A percentile compares a stretch with the other conserved stretches of the same genome.
These are phyloP conservation scores for Abortiporus biennis DNA, from an alignment of 1,284 basidiomycete species.

Conservation along the genomic window DNA sequence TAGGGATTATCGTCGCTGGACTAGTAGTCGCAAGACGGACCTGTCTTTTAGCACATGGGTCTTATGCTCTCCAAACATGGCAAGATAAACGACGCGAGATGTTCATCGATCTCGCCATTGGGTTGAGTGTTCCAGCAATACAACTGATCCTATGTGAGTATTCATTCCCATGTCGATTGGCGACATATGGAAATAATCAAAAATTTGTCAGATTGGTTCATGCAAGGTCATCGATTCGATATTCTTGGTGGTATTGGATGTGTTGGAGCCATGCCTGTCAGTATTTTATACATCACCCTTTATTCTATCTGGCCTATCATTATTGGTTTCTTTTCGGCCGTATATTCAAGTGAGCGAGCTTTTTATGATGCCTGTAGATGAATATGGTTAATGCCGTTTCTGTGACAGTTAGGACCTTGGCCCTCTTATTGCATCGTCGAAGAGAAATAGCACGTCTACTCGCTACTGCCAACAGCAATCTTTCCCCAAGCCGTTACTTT, in stretches of 20 bases:
- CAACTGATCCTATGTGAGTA: slow-evolving; percentile 30
- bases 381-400: no score
- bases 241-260: slow-evolving; percentile 58
- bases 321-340: slow-evolving; percentile 33
- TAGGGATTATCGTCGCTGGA: slow-evolving; percentile 36
- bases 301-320: slow-evolving; percentile 33
- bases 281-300: slow-evolving; percentile 35
- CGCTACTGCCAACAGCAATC: slow-evolving; percentile 24
- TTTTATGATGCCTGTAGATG: no score
- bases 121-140: slow-evolving; percentile 31
- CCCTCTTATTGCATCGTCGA: no score
- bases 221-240: slow-evolving; percentile 45
- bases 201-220: slow-evolving; percentile 20
- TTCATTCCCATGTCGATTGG: neutral
- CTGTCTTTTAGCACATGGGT: slow-evolving; percentile 35
- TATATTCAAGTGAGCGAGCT: slow-evolving; percentile 18
- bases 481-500: slow-evolving; percentile 43
- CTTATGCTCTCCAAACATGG: slow-evolving; percentile 16
- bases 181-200: neutral
- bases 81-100: slow-evolving; percentile 26
- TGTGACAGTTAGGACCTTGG: no score
- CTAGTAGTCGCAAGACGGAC: slow-evolving; percentile 43
- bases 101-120: slow-evolving; percentile 30
- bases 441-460: no score
- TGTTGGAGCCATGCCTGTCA: slow-evolving; percentile 36